These are phyloP conservation scores for Chaetoceros tenuissimus DNA, from an alignment of 108 stramenopile species.

Conservation along the genomic window DNA sequence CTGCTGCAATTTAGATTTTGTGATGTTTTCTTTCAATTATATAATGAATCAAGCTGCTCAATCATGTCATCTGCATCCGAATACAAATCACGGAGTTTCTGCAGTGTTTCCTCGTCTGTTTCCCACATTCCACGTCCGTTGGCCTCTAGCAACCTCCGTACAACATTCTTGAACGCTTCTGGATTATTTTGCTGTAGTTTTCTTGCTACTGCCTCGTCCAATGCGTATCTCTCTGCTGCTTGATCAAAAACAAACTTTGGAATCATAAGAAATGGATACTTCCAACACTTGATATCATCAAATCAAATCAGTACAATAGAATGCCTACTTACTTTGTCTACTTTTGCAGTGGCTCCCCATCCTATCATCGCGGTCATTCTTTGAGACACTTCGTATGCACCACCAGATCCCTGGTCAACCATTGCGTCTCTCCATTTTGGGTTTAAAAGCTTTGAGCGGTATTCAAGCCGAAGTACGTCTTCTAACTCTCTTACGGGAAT, in stretches of 20 bases:
- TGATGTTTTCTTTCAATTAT: not conserved
- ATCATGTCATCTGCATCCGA: conserved; percentile 63
- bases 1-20: no score
- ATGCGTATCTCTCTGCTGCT: conserved; percentile 77
- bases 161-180: conserved; percentile 69
- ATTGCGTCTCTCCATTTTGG: conserved; percentile 85
- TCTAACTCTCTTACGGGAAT: conserved; percentile 77
- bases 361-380: conserved; percentile 83
- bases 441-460: conserved; percentile 78
- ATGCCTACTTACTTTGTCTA: conserved; percentile 15
- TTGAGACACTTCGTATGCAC: conserved; percentile 81
- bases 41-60: conserved; percentile 13
- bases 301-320: conserved; percentile 34
- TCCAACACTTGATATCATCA: no score
- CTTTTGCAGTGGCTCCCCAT: conserved; percentile 63
- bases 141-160: conserved; percentile 66
- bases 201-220: conserved; percentile 75
- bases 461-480: conserved; percentile 75
- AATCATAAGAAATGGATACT: no score
- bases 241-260: conserved; percentile 88
- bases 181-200: conserved; percentile 74
- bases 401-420: conserved; percentile 78
- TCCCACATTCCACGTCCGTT: conserved; percentile 80
- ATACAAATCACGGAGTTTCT: conserved; percentile 44
- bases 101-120: conserved; percentile 50